Evolutionary conservation across 345 rosid genomes (phyloP), one percentile per base, ranked within the genome.

Genomic region (Acer yangbiense): DNA sequence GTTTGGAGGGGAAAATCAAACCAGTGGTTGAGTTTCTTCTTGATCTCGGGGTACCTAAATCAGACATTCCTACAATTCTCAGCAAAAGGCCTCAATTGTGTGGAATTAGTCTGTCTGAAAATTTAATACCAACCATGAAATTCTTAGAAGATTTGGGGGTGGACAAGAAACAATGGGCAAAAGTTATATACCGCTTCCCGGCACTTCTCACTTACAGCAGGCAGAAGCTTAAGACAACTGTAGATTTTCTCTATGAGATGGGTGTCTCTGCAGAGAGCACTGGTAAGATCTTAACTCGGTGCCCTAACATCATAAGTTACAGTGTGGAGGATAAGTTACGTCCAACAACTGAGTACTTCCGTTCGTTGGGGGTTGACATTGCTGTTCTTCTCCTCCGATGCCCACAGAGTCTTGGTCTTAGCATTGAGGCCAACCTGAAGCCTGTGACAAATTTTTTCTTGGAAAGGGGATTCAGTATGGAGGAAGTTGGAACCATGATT

Each of bases 1-100:
- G 93, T 79, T 82, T 95, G 60, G 98, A 93, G 35, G 89, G 94
- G 5, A 93, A 95, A 78, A 90, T 95, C 84, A 95, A 88, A 86
- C 98, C 98, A 0, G 80, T 88, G n/a, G 94, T 95, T 1, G 93
- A 95, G 68, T 95, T 95, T 75, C 94, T 95, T 72, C 85, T 95
- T 57, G 85, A 88, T 81, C 95, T 93, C 14, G 98, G 98, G 9
- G 79, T 95, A 11, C 83, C 94, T 6, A 93, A 90, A 69, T 87
- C 94, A 57, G 86, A 89, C 35, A 88, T 95, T 74, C 86, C 90
- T 0, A 78, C 78, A 44, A 89, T 93, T 76, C 87, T 95, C 61
- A 73, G 79, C 70, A 95, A 90, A 85, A 88, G 98, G 64, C 98
- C 98, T 55, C 98, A 95, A 79, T 76, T 95, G 0, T 93, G 97